phyloP scores from a whole-genome alignment of 2,329 filamentous ascomycete species.

The Aspergillus pseudoviridinutans region DNA sequence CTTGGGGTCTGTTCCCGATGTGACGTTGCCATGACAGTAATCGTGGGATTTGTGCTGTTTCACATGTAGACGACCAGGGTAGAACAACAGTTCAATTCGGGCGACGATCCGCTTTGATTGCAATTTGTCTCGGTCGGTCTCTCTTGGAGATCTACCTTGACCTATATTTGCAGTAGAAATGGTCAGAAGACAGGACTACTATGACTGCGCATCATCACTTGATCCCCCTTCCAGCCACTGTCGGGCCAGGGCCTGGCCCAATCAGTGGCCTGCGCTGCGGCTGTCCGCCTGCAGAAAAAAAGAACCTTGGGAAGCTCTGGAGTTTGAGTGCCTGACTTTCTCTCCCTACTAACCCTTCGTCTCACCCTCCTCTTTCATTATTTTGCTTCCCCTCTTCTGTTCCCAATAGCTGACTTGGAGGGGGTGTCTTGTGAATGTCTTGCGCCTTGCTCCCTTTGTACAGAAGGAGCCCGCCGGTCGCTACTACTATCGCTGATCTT shows the following conservation, averaged over 20 bases:
- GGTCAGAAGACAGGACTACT: not conserved
- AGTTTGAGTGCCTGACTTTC: not conserved
- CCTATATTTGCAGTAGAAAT: not conserved
- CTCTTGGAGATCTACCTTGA: not conserved
- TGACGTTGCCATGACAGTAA: not conserved
- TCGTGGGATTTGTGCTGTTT: not conserved
- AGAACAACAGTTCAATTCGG: not conserved
- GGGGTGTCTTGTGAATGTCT: constrained; percentile 33
- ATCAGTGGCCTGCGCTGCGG: constrained; percentile 2
- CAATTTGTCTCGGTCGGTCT: not conserved
- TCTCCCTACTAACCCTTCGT: constrained; percentile 4
- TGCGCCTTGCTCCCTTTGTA: constrained; percentile 23
- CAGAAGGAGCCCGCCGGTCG: constrained; percentile 28
- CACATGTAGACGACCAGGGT: not conserved
- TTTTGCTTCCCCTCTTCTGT: constrained; percentile 8
- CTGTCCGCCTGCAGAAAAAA: constrained; percentile 1
- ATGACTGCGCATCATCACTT: not conserved
- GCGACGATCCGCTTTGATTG: not conserved
- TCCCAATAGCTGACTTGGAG: not conserved
- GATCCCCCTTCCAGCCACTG: not conserved
- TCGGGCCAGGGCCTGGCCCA: not conserved
- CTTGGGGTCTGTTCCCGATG: not conserved
- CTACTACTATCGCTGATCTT: constrained; percentile 17
- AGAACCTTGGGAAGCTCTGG: not conserved
- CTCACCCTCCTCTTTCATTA: constrained; percentile 14